A percentile compares a stretch with the other conserved stretches of the same genome.
Evolutionary conservation across 2,329 filamentous ascomycete genomes (phyloP).

Genomic region (Aphanoascus verrucosus): DNA sequence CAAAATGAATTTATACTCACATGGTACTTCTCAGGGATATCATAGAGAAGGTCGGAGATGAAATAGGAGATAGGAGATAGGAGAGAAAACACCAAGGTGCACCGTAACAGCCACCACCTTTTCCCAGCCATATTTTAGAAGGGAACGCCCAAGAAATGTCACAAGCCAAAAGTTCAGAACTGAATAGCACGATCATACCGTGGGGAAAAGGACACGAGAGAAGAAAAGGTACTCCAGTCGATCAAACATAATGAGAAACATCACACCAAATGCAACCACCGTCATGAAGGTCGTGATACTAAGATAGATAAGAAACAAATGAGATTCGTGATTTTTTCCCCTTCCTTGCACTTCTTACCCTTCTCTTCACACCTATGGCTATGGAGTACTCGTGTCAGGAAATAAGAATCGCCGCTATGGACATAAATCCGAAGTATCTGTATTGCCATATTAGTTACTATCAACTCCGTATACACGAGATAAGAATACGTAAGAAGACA

Average conservation of each 20-base stretch:
- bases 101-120: background rate
- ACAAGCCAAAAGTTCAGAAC: background rate
- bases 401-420: conserved; percentile 30
- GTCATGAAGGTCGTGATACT: conserved; percentile 1
- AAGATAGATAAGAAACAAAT: background rate
- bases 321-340: background rate
- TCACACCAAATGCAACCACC: background rate
- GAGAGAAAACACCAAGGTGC: background rate
- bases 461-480: background rate
- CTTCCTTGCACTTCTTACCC: too few relatives aligned
- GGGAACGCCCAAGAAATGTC: background rate
- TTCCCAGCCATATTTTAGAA: background rate
- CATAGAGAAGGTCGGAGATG: too few relatives aligned
- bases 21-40: too few relatives aligned
- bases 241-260: background rate
- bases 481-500: background rate
- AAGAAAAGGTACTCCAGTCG: background rate
- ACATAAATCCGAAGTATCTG: conserved; percentile 35
- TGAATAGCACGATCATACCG: background rate
- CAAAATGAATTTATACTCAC: too few relatives aligned
- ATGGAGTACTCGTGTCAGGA: conserved; percentile 21
- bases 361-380: background rate
- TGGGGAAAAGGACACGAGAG: conserved; percentile 3
- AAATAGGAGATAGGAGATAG: too few relatives aligned
- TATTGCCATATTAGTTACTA: background rate